Evolutionary conservation across 345 rosid genomes (phyloP).

Genomic region (Lepidium aucheri): DNA sequence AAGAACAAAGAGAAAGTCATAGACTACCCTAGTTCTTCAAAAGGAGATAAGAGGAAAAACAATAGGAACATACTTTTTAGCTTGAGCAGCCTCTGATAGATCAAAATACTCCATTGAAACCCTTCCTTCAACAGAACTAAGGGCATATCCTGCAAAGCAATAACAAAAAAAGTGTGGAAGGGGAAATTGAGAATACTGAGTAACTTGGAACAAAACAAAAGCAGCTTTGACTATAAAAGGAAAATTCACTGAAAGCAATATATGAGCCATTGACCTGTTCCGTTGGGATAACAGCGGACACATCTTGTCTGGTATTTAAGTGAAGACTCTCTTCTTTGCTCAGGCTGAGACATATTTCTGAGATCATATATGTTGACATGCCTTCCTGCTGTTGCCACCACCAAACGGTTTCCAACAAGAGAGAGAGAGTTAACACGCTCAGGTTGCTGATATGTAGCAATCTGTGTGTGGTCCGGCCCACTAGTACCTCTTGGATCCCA

Average conservation of each 20-base stretch:
- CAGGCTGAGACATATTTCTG: conserved; percentile 94
- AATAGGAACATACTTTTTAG: conserved; percentile 62
- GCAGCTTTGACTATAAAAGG: background rate
- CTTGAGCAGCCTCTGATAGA: conserved; percentile 85
- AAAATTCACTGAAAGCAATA: background rate
- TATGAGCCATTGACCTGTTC: conserved; percentile 52
- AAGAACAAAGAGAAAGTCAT: background rate
- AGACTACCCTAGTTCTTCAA: background rate
- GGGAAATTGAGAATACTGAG: background rate
- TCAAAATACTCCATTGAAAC: conserved; percentile 98
- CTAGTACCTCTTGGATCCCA: conserved; percentile 99
- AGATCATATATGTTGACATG: conserved; percentile 91
- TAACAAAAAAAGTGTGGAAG: background rate
- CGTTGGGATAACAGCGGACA: conserved; percentile 91
- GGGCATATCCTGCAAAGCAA: conserved; percentile 79
- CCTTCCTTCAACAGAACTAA: conserved; percentile 94
- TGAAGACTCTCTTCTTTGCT: conserved; percentile 91
- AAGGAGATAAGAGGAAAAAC: background rate
- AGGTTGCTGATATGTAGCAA: conserved; percentile 82
- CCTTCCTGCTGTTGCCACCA: conserved; percentile 94
- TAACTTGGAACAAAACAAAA: background rate
- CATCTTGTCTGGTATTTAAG: conserved; percentile 93
- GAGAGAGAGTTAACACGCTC: conserved; percentile 95
- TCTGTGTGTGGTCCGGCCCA: conserved; percentile 75
- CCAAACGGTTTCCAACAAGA: conserved; percentile 83